A percentile compares a stretch with the other conserved stretches of the same genome.
These are phyloP conservation scores for Candolleomyces efflorescens DNA, from an alignment of 768 basidiomycete species.

Conservation along the genomic window DNA sequence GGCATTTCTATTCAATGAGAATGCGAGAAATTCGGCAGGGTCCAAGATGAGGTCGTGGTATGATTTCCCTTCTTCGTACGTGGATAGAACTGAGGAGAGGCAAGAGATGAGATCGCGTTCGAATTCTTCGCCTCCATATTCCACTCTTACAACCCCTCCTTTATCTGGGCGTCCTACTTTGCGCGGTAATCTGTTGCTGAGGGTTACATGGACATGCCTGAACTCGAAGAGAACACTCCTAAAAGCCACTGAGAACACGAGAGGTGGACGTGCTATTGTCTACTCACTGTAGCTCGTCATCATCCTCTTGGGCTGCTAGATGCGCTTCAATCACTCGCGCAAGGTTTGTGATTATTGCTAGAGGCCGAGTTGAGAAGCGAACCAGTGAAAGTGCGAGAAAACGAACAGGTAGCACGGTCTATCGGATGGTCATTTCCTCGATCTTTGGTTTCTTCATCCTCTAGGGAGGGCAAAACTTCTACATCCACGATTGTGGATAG, in stretches of 20 bases:
- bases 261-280: background rate
- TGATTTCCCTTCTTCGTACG: slow-evolving; percentile 26
- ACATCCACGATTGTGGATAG: slow-evolving; percentile 54
- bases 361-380: background rate
- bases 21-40: slow-evolving; percentile 61
- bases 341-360: slow-evolving; percentile 50
- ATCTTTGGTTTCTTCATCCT: slow-evolving; percentile 17
- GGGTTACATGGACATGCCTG: slow-evolving; percentile 44
- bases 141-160: slow-evolving; percentile 49
- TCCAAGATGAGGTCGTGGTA: slow-evolving; percentile 55
- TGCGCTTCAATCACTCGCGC: slow-evolving; percentile 41
- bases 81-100: slow-evolving; percentile 39
- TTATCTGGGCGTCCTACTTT: slow-evolving; percentile 18
- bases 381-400: background rate
- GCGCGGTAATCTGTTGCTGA: slow-evolving; percentile 20
- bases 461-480: slow-evolving; percentile 43
- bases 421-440: slow-evolving; percentile 20
- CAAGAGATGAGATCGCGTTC: slow-evolving; percentile 57
- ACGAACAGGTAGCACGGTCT: slow-evolving; percentile 9
- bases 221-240: slow-evolving; percentile 50
- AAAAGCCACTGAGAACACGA: slow-evolving; percentile 6
- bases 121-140: slow-evolving; percentile 37
- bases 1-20: slow-evolving; percentile 34
- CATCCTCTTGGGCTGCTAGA: slow-evolving; percentile 30
- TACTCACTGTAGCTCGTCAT: slow-evolving; percentile 32